phyloP scores from a whole-genome alignment of 2,329 filamentous ascomycete species.

The Passalora sequoiae region DNA sequence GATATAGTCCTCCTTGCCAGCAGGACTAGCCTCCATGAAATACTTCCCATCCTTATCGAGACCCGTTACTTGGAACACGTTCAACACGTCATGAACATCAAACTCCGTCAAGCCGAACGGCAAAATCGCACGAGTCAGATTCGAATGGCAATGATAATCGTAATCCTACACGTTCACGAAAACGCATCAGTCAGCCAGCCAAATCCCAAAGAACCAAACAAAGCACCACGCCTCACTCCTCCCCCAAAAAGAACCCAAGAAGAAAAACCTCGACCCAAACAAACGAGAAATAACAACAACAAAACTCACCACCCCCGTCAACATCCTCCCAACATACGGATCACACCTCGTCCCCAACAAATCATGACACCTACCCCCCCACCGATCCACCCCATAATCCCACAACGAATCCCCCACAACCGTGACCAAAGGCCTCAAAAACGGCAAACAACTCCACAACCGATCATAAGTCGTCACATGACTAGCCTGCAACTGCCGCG shows the following conservation, averaged over 20 bases:
- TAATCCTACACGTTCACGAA: no score
- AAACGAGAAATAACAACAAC: no score
- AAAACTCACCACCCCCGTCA: no score
- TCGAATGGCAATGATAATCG: constrained; percentile 80
- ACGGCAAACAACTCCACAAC: constrained; percentile 73
- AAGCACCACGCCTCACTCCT: no score
- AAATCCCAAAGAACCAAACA: no score
- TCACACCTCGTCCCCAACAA: constrained; percentile 78
- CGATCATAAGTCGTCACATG: constrained; percentile 68
- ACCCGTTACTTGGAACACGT: constrained; percentile 80
- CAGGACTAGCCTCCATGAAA: constrained; percentile 65
- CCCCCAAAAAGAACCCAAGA: no score
- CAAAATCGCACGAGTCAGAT: constrained; percentile 66
- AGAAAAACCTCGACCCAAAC: no score
- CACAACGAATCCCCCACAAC: constrained; percentile 61
- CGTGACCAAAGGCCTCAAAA: constrained; percentile 67
- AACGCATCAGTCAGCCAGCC: no score
- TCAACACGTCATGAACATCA: constrained; percentile 80
- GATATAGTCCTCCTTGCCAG: constrained; percentile 54
- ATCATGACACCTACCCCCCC: constrained; percentile 67
- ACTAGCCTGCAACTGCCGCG: constrained; percentile 69
- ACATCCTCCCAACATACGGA: constrained; percentile 72
- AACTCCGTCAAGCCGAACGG: constrained; percentile 64
- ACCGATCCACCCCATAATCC: constrained; percentile 39
- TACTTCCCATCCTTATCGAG: constrained; percentile 67